These are phyloP conservation scores for Wickerhamomyces kurtzmanii DNA, from an alignment of 805 yeast genomes.

Conservation along the genomic window DNA sequence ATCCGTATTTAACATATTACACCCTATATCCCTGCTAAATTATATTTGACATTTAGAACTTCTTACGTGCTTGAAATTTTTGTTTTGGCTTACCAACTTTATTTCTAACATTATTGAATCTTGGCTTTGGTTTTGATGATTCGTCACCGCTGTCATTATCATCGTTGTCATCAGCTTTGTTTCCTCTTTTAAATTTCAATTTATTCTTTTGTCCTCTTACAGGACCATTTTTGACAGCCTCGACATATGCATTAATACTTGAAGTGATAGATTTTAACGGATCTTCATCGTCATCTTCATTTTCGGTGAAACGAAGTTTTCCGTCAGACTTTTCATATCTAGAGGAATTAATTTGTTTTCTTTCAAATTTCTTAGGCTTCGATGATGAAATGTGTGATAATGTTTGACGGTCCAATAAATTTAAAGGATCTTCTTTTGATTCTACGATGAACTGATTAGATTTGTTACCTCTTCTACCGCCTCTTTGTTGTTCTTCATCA, in stretches of 20 bases:
- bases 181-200: slow-evolving; percentile 73
- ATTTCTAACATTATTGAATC: too few species aligned
- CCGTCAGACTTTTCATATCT: slow-evolving; percentile 38
- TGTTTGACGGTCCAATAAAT: slow-evolving; percentile 78
- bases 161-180: slow-evolving; percentile 38
- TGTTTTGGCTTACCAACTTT: slow-evolving; percentile 24
- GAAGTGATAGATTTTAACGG: slow-evolving; percentile 32
- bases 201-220: slow-evolving; percentile 88
- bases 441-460: slow-evolving; percentile 67
- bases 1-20: too few species aligned
- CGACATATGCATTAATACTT: slow-evolving; percentile 87
- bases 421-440: slow-evolving; percentile 70
- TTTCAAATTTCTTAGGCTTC: slow-evolving; percentile 55
- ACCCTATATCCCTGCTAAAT: too few species aligned
- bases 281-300: slow-evolving; percentile 30
- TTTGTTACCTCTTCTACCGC: slow-evolving; percentile 13
- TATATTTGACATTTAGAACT: too few species aligned
- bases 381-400: slow-evolving; percentile 84
- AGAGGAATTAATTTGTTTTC: slow-evolving; percentile 26
- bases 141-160: slow-evolving; percentile 40
- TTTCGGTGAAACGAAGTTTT: slow-evolving; percentile 54
- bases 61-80: slow-evolving; percentile 50
- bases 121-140: slow-evolving; percentile 8
- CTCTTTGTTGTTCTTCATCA: slow-evolving; percentile 27
- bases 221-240: slow-evolving; percentile 90